These are phyloP conservation scores for Aureobasidium vineae DNA, from an alignment of 2,329 filamentous ascomycete species.

Conservation along the genomic window DNA sequence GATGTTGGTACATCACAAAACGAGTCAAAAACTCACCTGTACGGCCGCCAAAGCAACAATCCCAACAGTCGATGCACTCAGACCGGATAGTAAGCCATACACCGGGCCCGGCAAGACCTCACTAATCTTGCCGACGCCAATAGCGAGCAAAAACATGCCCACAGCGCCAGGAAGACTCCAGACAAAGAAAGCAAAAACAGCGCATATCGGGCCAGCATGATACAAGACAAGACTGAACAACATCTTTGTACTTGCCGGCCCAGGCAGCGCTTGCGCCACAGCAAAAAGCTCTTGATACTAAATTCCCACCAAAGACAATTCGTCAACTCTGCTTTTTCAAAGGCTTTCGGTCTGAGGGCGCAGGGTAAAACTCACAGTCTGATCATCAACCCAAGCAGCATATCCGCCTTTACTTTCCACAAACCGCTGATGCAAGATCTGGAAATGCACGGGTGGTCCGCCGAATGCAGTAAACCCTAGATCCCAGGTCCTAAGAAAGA, in stretches of 20 bases:
- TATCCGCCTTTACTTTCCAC: conserved; percentile 51
- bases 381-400: conserved; percentile 63
- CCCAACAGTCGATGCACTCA: conserved; percentile 71
- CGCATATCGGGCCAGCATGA: conserved; percentile 58
- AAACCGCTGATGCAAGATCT: conserved; percentile 63
- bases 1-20: background rate
- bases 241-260: conserved; percentile 70
- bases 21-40: conserved; percentile 31
- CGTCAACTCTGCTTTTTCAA: background rate
- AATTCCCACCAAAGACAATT: background rate
- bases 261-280: conserved; percentile 64
- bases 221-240: conserved; percentile 65
- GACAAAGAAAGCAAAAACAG: conserved; percentile 59
- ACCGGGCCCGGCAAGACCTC: conserved; percentile 59
- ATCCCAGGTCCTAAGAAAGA: conserved; percentile 48
- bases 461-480: conserved; percentile 66
- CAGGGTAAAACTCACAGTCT: conserved; percentile 50
- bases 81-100: conserved; percentile 67
- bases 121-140: conserved; percentile 62
- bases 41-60: conserved; percentile 69
- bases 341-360: too few relatives aligned
- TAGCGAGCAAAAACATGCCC: conserved; percentile 65
- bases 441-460: conserved; percentile 68
- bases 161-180: conserved; percentile 70
- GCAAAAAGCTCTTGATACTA: conserved; percentile 72